Evolutionary conservation across 805 yeast genomes (phyloP), one percentile per base, ranked within the genome.

Genomic region (Hanseniaspora thailandica): DNA sequence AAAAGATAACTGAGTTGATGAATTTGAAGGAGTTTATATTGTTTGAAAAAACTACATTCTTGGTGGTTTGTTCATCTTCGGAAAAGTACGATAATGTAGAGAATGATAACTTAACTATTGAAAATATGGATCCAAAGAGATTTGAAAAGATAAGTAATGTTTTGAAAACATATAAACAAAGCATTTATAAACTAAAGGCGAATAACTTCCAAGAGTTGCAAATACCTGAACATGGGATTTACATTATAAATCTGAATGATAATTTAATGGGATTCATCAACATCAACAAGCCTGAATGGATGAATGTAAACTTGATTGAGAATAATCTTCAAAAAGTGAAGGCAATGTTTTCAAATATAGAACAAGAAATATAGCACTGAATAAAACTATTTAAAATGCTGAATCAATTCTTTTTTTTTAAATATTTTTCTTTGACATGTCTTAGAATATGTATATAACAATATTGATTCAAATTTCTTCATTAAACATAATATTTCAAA

Each of bases 71-170:
- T 71, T 59, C 75, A 40, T 69, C 66, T 53, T 60, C 62, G 8
- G 62, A 61, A 7, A 57, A 56, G 26, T 40, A 35, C 4, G 55
- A 46, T 26, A 60, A 58, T 25, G 60, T 56, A 35, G 48, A 46
- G 4, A 55, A 33, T 40, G 23, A 23, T 17, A 13, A 33, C 19
- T 47, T 49, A 13, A 47, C 44, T 12, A 17, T 33, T 10, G 57
- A 8, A 55, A 31, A 52, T 57, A 72, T 88, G 52, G 97, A 90
- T 62, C 96, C 97, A 5, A 87, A 90, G 61, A 72, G 97, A 61
- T 90, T 89, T 63, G 97, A 90, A 64, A 90, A 89, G 64, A 88
- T 90, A 23, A 84, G 95, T 23, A 89, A 87, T 65, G 88, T 90
- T 55, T 86, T 90, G 73, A 90, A 90, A 63, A 87, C 95, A 25